phyloP scores from a whole-genome alignment of 257 asterid species.

The Gynochthodes officinalis region DNA sequence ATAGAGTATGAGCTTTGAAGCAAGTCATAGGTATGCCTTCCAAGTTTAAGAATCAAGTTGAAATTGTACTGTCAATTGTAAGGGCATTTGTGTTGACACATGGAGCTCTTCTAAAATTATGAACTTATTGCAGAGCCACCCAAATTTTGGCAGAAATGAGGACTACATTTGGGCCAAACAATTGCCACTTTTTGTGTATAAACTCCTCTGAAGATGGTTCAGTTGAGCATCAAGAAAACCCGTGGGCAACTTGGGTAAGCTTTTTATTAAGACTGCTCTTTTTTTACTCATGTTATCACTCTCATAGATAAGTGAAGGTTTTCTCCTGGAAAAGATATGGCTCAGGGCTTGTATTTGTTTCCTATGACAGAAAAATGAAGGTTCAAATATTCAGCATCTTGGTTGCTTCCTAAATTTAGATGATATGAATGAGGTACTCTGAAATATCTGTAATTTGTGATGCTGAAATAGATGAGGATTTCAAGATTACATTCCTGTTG shows the following conservation, averaged over 20 bases:
- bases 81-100: too few relatives aligned
- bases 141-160: constrained; percentile 74
- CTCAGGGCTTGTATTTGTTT: constrained; percentile 15
- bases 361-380: constrained; percentile 49
- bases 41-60: too few relatives aligned
- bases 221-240: constrained; percentile 56
- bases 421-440: constrained; percentile 79
- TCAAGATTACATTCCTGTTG: not conserved
- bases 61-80: too few relatives aligned
- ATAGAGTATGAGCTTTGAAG: too few relatives aligned
- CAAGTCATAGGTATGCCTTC: too few relatives aligned
- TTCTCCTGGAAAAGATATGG: not conserved
- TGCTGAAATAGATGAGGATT: constrained; percentile 4
- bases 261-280: constrained; percentile 12
- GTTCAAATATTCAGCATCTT: constrained; percentile 41
- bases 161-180: constrained; percentile 77
- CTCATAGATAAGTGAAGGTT: constrained; percentile 16
- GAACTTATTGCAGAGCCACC: constrained; percentile 54
- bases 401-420: constrained; percentile 69
- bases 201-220: constrained; percentile 67
- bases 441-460: not conserved
- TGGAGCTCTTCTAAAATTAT: constrained; percentile 6
- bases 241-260: constrained; percentile 77
- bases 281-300: constrained; percentile 12
- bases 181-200: constrained; percentile 74